These are phyloP conservation scores for Sporothrix curviconia DNA, from an alignment of 2,329 filamentous ascomycete genomes.

Conservation along the genomic window DNA sequence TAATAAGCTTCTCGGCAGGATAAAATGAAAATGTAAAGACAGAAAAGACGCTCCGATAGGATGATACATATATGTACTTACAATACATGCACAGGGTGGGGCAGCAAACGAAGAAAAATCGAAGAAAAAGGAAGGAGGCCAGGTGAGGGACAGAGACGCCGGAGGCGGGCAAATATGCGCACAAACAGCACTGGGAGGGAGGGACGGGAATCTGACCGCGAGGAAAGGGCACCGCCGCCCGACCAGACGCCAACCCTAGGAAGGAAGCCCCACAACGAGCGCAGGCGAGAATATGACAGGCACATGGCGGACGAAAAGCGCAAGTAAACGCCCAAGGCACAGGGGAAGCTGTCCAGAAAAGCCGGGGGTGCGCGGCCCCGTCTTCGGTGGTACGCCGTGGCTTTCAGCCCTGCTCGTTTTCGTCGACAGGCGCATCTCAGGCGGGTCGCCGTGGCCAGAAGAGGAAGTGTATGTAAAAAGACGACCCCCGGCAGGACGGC, in stretches of 20 bases:
- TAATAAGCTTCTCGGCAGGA: background rate
- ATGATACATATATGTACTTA: background rate
- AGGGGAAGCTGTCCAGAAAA: background rate
- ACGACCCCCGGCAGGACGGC: no score
- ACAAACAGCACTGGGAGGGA: no score
- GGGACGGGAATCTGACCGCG: no score
- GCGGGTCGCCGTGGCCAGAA: background rate
- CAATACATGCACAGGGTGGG: background rate
- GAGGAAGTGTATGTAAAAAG: background rate
- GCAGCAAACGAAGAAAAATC: conserved; percentile 5
- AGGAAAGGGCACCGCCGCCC: no score
- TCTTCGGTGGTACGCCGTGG: background rate
- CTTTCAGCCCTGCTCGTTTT: conserved; percentile 3
- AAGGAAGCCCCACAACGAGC: no score
- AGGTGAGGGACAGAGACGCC: no score
- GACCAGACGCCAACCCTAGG: no score
- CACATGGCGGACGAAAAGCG: background rate
- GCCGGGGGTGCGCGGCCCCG: background rate
- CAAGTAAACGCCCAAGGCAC: background rate
- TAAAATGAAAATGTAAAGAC: background rate
- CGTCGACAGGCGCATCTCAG: background rate
- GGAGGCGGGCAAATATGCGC: no score
- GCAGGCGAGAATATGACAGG: background rate
- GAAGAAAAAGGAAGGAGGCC: background rate
- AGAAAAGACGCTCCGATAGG: background rate